Conservation (phyloP, 352 stramenopile species). For the Pythium brachiatum region DNA sequence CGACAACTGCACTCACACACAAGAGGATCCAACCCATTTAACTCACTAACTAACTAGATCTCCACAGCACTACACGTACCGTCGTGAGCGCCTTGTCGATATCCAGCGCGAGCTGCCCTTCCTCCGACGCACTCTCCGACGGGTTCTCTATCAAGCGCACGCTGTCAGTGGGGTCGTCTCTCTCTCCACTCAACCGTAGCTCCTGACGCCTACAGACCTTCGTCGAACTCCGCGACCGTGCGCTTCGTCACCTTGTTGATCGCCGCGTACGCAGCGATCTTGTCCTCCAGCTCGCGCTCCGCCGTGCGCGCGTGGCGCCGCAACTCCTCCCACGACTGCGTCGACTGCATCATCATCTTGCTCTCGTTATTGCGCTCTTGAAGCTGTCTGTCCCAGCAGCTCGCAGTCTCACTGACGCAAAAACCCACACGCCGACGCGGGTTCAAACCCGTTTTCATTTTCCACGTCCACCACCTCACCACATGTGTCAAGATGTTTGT, state of each 20-base stretch:
- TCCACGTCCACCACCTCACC: no score
- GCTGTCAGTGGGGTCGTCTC: background rate
- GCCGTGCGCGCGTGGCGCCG: constrained; percentile 58
- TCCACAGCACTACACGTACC: constrained; percentile 28
- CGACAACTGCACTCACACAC: constrained; percentile 48
- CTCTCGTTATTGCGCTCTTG: constrained; percentile 1
- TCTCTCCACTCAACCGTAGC: background rate
- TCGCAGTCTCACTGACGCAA: background rate
- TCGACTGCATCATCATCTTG: constrained; percentile 55
- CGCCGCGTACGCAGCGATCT: constrained; percentile 66
- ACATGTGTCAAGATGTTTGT: no score
- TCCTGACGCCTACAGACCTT: constrained; percentile 38
- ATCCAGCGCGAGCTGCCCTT: constrained; percentile 64
- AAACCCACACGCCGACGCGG: background rate
- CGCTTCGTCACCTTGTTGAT: constrained; percentile 53
- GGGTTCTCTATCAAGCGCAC: constrained; percentile 55
- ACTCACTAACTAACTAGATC: background rate
- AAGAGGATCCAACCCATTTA: background rate
- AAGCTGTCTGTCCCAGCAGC: constrained; percentile 8
- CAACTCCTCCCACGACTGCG: constrained; percentile 77
- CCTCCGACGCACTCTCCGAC: constrained; percentile 44
- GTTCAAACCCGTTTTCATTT: constrained; percentile 6
- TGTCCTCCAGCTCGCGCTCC: constrained; percentile 81
- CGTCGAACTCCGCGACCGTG: constrained; percentile 42
- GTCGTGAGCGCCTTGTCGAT: constrained; percentile 73